phyloP scores from a whole-genome alignment of 371 early-diverging fungal species.

The Mortierella sp. region DNA sequence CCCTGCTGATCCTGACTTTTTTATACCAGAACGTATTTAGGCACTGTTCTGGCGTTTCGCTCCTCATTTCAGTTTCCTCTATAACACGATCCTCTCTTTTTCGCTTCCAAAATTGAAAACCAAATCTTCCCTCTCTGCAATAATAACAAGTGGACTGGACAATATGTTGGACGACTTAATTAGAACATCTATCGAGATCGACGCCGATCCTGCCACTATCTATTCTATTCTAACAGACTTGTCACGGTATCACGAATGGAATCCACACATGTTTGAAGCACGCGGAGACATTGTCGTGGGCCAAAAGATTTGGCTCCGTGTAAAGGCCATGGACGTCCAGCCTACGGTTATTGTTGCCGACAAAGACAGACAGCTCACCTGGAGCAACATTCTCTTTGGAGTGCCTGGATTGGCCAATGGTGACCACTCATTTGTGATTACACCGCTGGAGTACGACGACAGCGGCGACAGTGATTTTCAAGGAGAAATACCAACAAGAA shows the following conservation, averaged over 20 bases:
- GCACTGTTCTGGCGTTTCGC: no score
- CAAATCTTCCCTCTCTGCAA: neutral
- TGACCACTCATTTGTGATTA: neutral
- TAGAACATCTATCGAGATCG: neutral
- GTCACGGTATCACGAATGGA: neutral
- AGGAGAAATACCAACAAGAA: no score
- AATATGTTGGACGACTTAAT: neutral
- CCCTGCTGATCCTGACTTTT: no score
- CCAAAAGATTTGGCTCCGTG: neutral
- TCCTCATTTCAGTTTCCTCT: no score
- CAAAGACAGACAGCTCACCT: neutral
- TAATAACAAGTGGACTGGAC: neutral
- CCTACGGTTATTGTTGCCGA: neutral
- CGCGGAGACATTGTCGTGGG: neutral
- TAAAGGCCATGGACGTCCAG: neutral
- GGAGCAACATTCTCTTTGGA: neutral
- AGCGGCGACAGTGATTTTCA: neutral
- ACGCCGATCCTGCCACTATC: neutral
- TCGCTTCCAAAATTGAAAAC: no score
- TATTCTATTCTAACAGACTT: neutral
- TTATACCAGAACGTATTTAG: no score
- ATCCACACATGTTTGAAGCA: slow-evolving; percentile 1
- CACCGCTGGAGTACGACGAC: neutral
- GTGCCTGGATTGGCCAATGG: neutral
- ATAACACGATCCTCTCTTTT: no score